Conservation (phyloP, 202 grass and related monocot genomes). For the Tripidium arundinaceum region DNA sequence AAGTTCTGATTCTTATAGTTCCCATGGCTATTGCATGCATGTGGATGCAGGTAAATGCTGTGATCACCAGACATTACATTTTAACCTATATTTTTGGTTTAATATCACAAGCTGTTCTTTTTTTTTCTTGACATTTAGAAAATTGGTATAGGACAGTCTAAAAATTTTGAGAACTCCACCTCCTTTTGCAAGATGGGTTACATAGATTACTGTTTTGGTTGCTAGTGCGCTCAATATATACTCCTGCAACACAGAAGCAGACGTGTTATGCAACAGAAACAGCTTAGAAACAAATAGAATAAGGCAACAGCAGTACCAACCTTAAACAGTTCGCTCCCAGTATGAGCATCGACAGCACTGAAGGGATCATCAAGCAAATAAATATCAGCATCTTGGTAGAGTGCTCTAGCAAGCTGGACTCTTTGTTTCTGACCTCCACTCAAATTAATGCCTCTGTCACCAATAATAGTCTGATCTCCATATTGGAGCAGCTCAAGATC, state of each 20-base stretch:
- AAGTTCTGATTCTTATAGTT: slow-evolving; percentile 89
- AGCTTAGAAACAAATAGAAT: background rate
- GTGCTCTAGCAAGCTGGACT: slow-evolving; percentile 91
- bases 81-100: background rate
- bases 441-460: slow-evolving; percentile 97
- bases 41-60: slow-evolving; percentile 85
- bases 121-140: background rate
- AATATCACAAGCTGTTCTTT: background rate
- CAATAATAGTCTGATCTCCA: slow-evolving; percentile 95
- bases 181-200: background rate
- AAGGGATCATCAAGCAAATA: slow-evolving; percentile 99
- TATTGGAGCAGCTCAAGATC: slow-evolving; percentile 87
- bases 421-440: slow-evolving; percentile 99
- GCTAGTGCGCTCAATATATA: slow-evolving; percentile 83
- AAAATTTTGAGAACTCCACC: background rate
- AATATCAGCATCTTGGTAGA: slow-evolving; percentile 96
- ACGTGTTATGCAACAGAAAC: slow-evolving; percentile 27
- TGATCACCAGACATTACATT: background rate
- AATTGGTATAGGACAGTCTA: background rate
- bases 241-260: slow-evolving; percentile 61
- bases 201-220: slow-evolving; percentile 72
- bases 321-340: slow-evolving; percentile 94
- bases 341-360: slow-evolving; percentile 97
- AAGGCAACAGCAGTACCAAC: slow-evolving; percentile 3
- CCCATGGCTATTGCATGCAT: slow-evolving; percentile 83